Evolutionary conservation across 169 alveolate species (phyloP), one percentile per base, ranked within the genome.

Genomic region (Plasmodium yoelii): DNA sequence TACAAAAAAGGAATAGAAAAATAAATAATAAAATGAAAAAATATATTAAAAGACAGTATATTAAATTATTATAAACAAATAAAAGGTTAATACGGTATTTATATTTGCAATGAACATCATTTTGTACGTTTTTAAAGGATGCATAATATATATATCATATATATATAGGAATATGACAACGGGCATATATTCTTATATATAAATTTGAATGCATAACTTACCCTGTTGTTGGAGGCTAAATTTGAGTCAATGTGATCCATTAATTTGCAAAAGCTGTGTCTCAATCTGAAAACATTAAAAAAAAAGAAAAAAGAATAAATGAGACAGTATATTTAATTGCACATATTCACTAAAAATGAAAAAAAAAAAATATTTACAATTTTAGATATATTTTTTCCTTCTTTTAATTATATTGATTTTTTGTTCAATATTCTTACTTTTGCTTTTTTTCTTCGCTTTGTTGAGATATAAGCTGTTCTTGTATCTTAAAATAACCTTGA

Each of bases 391-490:
- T 12, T 56, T 56, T 12, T 56, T 24, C 15, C 63, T 68, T 68
- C 53, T 26, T 39, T 18, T 49, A 8, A 5, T 9, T 57, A 9
- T 28, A 46, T 63, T 34, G 42, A 34, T 34, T 24, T 75, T 34
- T 24, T 75, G 28, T n/a, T 4, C 24, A 5, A 12, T 28, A 4
- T 42, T 26, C 82, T 87, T 89, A 92, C 92, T 95, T 95, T 51
- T 92, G 91, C 60, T 92, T 77, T 86, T 94, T 95, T 63, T 95
- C 97, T 49, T 94, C 96, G 53, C 96, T 87, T 82, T 93, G 93
- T 64, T 95, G 94, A 57, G 88, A 80, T 39, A 94, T 70, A 15
- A 94, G 84, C 26, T 88, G 93, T 65, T 94, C 96, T 18, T 94
- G 97, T n/a, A 95, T 90, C 61, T 93, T 88, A 69, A 90, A 88